Evolutionary conservation across 495 filamentous ascomycete genomes (phyloP).

Genomic region (Lasiosphaeris hirsuta): DNA sequence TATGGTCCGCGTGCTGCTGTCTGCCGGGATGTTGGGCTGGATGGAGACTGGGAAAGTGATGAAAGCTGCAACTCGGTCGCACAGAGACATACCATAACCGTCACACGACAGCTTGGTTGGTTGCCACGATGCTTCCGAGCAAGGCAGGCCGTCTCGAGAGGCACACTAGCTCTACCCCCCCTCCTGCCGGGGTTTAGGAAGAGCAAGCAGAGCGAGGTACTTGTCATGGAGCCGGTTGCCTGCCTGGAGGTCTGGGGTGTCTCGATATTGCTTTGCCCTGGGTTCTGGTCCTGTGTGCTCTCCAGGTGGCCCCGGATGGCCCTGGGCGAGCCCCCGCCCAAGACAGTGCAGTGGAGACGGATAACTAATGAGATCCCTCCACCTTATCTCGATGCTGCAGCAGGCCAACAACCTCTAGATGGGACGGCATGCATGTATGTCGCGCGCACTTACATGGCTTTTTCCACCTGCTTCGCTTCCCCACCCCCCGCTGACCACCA

Average conservation of each 20-base stretch:
- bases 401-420: neutral
- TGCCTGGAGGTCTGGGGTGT: neutral
- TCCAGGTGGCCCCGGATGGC: neutral
- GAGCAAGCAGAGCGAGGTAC: neutral
- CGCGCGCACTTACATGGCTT: slow-evolving; percentile 4
- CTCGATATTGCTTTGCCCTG: slow-evolving; percentile 4
- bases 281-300: too few species aligned
- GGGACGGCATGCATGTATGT: slow-evolving; percentile 7
- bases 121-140: slow-evolving; percentile 25
- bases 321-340: too few species aligned
- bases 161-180: neutral
- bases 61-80: slow-evolving; percentile 8
- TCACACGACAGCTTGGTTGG: slow-evolving; percentile 15
- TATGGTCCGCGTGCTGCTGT: neutral
- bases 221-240: slow-evolving; percentile 5
- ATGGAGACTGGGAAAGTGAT: slow-evolving; percentile 2
- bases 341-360: neutral
- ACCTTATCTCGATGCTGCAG: slow-evolving; percentile 22
- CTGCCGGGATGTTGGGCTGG: slow-evolving; percentile 3
- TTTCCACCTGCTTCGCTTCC: neutral
- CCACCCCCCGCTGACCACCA: neutral
- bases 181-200: neutral
- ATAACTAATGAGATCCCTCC: neutral
- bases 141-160: slow-evolving; percentile 17
- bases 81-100: slow-evolving; percentile 15